Evolutionary conservation across 2,329 filamentous ascomycete species (phyloP).

Genomic region (Myriosclerotinia curreyana): DNA sequence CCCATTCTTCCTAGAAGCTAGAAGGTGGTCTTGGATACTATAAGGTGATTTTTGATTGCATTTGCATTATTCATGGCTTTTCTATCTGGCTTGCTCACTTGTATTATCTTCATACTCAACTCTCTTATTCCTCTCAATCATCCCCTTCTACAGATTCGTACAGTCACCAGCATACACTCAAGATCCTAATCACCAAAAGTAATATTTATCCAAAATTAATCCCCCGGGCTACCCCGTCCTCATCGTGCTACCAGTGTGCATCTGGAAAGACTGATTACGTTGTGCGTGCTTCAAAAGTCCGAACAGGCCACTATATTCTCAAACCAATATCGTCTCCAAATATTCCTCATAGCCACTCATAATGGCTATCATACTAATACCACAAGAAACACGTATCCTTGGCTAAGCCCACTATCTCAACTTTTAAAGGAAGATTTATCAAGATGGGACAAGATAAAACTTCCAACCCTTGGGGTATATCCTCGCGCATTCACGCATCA

Average conservation of each 20-base stretch:
- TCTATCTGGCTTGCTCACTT: background rate
- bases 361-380: background rate
- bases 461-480: background rate
- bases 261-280: background rate
- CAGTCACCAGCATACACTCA: background rate
- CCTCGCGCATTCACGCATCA: background rate
- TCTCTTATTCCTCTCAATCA: background rate
- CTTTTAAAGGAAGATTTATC: background rate
- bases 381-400: background rate
- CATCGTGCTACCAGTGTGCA: slow-evolving; percentile 1
- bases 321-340: slow-evolving; percentile 15
- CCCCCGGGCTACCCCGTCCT: background rate
- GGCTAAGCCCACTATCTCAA: background rate
- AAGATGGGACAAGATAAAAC: slow-evolving; percentile 12
- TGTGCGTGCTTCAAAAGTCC: background rate
- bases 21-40: no score
- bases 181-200: background rate
- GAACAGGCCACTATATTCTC: background rate
- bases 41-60: background rate
- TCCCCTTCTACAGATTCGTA: background rate
- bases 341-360: background rate
- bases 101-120: background rate
- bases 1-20: no score
- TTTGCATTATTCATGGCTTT: background rate
- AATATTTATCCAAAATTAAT: background rate